A percentile compares a stretch with the other conserved stretches of the same genome.
phyloP scores from a whole-genome alignment of 2,329 filamentous ascomycete genomes.

The Alternaria hordeiaustralica region DNA sequence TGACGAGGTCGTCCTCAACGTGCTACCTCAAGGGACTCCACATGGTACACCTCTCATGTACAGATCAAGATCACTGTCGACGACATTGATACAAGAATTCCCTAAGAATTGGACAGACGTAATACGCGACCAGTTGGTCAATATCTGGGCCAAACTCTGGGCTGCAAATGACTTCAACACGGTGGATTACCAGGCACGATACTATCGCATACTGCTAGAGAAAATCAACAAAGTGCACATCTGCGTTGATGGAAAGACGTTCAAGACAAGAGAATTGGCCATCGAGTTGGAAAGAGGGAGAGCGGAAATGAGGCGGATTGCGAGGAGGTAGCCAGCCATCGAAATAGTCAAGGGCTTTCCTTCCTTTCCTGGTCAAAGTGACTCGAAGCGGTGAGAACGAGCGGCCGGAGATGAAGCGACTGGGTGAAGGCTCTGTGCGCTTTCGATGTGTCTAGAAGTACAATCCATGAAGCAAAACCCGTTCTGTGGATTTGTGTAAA shows the following conservation, averaged over 20 bases:
- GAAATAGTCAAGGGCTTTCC: background rate
- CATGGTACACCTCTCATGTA: background rate
- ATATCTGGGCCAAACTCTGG: slow-evolving; percentile 46
- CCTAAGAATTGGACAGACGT: background rate
- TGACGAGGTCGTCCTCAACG: slow-evolving; percentile 42
- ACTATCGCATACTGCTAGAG: slow-evolving; percentile 37
- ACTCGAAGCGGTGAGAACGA: background rate
- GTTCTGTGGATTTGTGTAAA: background rate
- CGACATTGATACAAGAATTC: background rate
- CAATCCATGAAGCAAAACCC: background rate
- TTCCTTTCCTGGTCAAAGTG: background rate
- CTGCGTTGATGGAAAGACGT: slow-evolving; percentile 39
- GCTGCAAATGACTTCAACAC: slow-evolving; percentile 31
- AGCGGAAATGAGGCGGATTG: slow-evolving; percentile 37
- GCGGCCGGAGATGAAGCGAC: background rate
- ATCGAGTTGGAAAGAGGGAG: slow-evolving; percentile 43
- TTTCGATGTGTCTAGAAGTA: slow-evolving; percentile 1
- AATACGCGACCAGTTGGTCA: slow-evolving; percentile 25
- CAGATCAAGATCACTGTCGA: background rate
- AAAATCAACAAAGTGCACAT: slow-evolving; percentile 39
- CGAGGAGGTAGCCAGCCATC: slow-evolving; percentile 26
- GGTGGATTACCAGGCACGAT: slow-evolving; percentile 13
- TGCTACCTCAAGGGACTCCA: slow-evolving; percentile 26
- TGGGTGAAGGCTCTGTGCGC: slow-evolving; percentile 1
- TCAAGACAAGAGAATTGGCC: slow-evolving; percentile 35